Base-by-base conservation (phyloP, 805 yeast species). In the Ogataea nakhonphanomensis region DNA sequence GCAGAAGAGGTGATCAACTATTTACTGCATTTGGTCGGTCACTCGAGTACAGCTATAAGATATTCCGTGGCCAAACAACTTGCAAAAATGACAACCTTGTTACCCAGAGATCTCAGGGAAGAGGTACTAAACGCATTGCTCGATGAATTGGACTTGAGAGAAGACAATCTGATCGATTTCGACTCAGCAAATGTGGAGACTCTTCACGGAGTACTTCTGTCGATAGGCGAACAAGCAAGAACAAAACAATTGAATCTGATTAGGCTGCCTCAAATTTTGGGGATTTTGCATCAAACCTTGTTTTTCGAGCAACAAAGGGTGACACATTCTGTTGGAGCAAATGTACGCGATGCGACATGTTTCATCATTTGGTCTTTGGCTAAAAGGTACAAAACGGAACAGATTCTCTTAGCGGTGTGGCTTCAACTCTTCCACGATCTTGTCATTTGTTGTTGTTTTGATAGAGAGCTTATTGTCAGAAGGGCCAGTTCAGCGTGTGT, bases 401-500 rank as follows among this genome's bases (percentile, higher is more conserved):
- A 53, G 7, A 44, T 67, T 4, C 32, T 45, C 1, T 41, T 54
- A 1, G 49, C 49, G 0, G 25, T 51, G 1, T 35, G 51, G 21
- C 13, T 47, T 1, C 37, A 37, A 1, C 28, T 66, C 1, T 64
- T 66, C 36, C 44, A 48, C 13, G 68, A 70, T 48, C 57, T 86
- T 20, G 52, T 84, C 2, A 57, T 70, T 8, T 70, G 78, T 1
- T 64, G 81, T 7, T 69, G 86, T 35, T 81, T 82, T 54, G 98
- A 90, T 56, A 64, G 70, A 15, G 96, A 89, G 39, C 65, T 87
- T 13, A 71, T 80, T 43, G 75, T 89, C 5, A 69, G 96, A 41
- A 68, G 95, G 42, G 90, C 96, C 12, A 81, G 90, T 1, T 69
- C 87, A 5, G 96, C 97, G 1, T 91, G 93, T 0, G 53, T 90